These are phyloP conservation scores for Trichoderma atrobrunneum DNA, from an alignment of 2,329 filamentous ascomycete genomes.

Conservation along the genomic window DNA sequence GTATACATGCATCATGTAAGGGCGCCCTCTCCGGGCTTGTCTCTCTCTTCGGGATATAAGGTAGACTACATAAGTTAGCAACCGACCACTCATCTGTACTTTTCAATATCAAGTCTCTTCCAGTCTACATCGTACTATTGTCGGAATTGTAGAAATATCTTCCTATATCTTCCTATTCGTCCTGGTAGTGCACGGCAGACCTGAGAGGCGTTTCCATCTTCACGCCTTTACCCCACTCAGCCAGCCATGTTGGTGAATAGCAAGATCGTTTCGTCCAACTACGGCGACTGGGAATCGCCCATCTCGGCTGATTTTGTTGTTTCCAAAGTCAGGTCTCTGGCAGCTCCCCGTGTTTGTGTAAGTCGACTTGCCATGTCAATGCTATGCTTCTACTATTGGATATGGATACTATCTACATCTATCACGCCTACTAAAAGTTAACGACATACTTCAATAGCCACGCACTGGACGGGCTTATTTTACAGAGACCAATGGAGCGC, in stretches of 20 bases:
- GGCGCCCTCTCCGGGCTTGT: background rate
- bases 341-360: constrained; percentile 38
- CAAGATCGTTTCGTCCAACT: constrained; percentile 28
- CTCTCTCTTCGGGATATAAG: background rate
- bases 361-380: background rate
- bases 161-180: background rate
- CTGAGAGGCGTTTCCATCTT: background rate
- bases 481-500: constrained; percentile 40
- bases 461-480: constrained; percentile 37
- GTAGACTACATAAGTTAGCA: background rate
- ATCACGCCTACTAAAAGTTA: background rate
- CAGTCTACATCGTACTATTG: background rate
- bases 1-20: background rate
- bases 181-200: background rate
- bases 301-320: constrained; percentile 39
- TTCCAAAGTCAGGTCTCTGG: constrained; percentile 34
- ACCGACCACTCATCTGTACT: background rate
- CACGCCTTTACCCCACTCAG: background rate
- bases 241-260: constrained; percentile 26
- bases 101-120: background rate
- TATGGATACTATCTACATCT: background rate
- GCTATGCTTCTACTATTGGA: background rate
- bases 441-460: constrained; percentile 21
- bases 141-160: background rate
- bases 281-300: constrained; percentile 41